These are phyloP conservation scores for Exophiala calicioides DNA, from an alignment of 2,329 filamentous ascomycete genomes.

Conservation along the genomic window DNA sequence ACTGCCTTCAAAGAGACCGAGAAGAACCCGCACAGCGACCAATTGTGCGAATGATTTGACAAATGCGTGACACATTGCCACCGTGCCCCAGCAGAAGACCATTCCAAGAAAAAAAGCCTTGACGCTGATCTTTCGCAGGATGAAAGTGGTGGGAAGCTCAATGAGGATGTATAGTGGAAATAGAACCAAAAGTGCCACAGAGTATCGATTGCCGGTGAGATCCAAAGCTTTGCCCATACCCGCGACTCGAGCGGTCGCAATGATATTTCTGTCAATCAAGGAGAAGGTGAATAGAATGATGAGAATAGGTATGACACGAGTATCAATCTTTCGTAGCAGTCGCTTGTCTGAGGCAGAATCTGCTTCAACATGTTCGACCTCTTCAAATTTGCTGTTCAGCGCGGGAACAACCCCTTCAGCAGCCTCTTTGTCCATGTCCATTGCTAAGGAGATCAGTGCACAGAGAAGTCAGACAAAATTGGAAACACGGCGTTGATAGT, in stretches of 20 bases:
- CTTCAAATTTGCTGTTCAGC: not conserved
- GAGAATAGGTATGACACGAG: conserved; percentile 67
- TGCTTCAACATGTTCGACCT: not conserved
- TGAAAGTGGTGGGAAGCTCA: conserved; percentile 68
- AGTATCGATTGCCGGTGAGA: conserved; percentile 36
- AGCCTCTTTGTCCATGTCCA: not conserved
- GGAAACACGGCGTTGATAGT: no score
- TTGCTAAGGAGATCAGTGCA: not conserved
- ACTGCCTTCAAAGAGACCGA: conserved; percentile 63
- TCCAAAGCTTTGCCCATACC: conserved; percentile 42
- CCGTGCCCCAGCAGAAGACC: conserved; percentile 42
- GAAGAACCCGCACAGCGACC: conserved; percentile 39
- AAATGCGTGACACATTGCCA: conserved; percentile 39
- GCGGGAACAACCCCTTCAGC: not conserved
- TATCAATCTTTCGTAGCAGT: conserved; percentile 70
- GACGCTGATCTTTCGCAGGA: conserved; percentile 64
- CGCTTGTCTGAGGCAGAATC: conserved; percentile 38
- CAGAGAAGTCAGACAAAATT: not conserved
- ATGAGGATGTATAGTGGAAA: conserved; percentile 72
- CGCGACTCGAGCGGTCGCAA: conserved; percentile 51
- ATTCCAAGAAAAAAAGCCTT: conserved; percentile 33
- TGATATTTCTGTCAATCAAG: conserved; percentile 7
- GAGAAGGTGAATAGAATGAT: conserved; percentile 63
- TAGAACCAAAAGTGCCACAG: conserved; percentile 67
- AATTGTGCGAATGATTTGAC: conserved; percentile 30